Conservation (phyloP, 805 yeast genomes). For the Saccharomycopsis lassenensis region DNA sequence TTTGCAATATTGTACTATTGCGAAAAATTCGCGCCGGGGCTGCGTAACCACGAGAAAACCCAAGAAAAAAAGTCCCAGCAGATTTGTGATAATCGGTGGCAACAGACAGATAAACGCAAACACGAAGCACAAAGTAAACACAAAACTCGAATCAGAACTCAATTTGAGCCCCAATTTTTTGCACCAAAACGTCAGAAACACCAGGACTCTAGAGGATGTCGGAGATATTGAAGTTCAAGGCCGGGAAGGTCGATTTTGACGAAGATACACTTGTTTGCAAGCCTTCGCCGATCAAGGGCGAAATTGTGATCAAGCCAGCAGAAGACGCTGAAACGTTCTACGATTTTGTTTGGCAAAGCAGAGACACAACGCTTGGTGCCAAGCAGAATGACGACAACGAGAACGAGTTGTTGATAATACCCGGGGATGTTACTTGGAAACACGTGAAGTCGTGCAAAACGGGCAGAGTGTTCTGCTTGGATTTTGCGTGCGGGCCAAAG, state of each 20-base stretch:
- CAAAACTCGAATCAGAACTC: no score
- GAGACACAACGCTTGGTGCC: slow-evolving; percentile 34
- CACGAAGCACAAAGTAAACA: no score
- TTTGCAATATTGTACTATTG: no score
- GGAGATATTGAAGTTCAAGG: slow-evolving; percentile 44
- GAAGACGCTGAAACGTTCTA: slow-evolving; percentile 64
- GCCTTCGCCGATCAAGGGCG: slow-evolving; percentile 64
- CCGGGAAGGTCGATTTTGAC: slow-evolving; percentile 64
- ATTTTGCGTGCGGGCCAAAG: slow-evolving; percentile 54
- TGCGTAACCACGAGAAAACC: no score
- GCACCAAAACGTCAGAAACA: no score
- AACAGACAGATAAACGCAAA: no score
- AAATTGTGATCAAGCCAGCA: slow-evolving; percentile 46
- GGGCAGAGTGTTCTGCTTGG: slow-evolving; percentile 67
- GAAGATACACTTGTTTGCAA: slow-evolving; percentile 50
- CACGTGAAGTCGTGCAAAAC: slow-evolving; percentile 58
- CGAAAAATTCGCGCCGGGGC: no score
- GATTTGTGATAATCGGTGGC: no score
- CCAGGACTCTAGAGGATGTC: slow-evolving; percentile 1
- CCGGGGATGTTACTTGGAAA: slow-evolving; percentile 77
- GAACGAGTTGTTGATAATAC: slow-evolving; percentile 63
- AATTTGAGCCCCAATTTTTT: no score
- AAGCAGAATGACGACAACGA: slow-evolving; percentile 24
- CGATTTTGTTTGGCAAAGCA: slow-evolving; percentile 65
- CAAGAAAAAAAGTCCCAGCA: no score